Base-by-base conservation (phyloP, 2,329 filamentous ascomycete species). In the Trichophyton schoenleinii region DNA sequence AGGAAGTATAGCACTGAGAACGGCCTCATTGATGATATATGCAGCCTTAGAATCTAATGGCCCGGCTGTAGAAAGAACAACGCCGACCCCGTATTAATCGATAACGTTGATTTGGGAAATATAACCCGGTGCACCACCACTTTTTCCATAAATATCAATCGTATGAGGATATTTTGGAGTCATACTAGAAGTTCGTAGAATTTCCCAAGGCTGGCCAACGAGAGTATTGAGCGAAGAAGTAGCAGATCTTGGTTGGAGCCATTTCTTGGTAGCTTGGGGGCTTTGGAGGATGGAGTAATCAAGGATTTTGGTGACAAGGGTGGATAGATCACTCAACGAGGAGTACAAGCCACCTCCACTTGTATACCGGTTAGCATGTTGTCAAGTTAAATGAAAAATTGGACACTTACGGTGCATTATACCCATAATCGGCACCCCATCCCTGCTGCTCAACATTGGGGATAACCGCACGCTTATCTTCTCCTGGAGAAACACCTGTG, bases 161-260 rank as follows among this genome's bases (percentile, higher is more conserved):
- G 67, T 60, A 22, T 74, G 73, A 0, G 70, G 67, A 46, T 74
- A 65, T 0, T 66, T 38, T 0, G 68, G 66, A 0, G 68, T 68
- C 0, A 75, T 55, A 25, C 68, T 64, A 0, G 66, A 15, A 0
- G 68, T 65, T 1, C 70, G 71, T 1, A 70, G 66, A 13, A 75
- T 74, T 53, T 76, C 73, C 74, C 73, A 75, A 0, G 74, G 72
- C 65, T 70, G 69, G 2, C 74, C 74, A 2, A 73, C 72, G 22
- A 73, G 67, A 11, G 66, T 68, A 28, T 67, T 64, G 0, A 65
- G 63, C 2, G 69, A 69, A 1, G 72, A 72, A 1, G 69, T 69
- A 34, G 71, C 69, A 0, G 72, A 66, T 0, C 55, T 58, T 0
- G 74, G 74, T 31, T 75, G 75, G 4, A 75, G 67, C 74, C 74